Evolutionary conservation across 2,329 filamentous ascomycete genomes (phyloP), one percentile per base, ranked within the genome.

Genomic region (Penicillium crustosum): DNA sequence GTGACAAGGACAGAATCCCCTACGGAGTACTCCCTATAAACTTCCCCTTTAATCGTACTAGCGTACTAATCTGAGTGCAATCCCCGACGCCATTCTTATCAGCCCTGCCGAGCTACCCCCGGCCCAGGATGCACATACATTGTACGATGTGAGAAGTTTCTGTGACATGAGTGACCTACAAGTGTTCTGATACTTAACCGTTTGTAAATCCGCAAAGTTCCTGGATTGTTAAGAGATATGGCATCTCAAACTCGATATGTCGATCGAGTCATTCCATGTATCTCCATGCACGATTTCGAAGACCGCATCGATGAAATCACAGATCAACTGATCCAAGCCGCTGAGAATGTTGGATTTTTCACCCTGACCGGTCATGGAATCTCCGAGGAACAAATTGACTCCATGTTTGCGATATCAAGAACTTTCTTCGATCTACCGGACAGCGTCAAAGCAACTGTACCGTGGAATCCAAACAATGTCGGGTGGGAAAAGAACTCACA

Each of bases 401-500:
- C 66, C 27, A 82, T 84, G 60, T 85, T 85, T 64, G 66, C 67
- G 0, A 73, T 76, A 13, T 81, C 83, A 0, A 77, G 80, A 59
- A 69, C 71, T 25, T 86, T 86, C 75, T 86, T 86, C 71, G 64
- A 73, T 17, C 78, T 85, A 8, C 75, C 81, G 0, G 79, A 83
- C 63, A 70, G 76, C 0, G 68, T 78, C 54, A 87, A 87, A 66
- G 76, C 78, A 17, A 77, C 73, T 6, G 81, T 85, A 1, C 81
- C 84, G 0, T 86, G 81, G 75, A 82, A 76, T 43, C 73, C 73
- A 12, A 76, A 79, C 58, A 87, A 87, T 61, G 80, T 82, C 2
- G 85, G 85, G 8, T 87, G 84, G 83, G 84, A 87, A 73, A 83
- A 83, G 68, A 80, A 78, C 60, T 76, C 79, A 8, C 84, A 87